phyloP scores from a whole-genome alignment of 768 basidiomycete genomes.

The Tylopilus sp. region DNA sequence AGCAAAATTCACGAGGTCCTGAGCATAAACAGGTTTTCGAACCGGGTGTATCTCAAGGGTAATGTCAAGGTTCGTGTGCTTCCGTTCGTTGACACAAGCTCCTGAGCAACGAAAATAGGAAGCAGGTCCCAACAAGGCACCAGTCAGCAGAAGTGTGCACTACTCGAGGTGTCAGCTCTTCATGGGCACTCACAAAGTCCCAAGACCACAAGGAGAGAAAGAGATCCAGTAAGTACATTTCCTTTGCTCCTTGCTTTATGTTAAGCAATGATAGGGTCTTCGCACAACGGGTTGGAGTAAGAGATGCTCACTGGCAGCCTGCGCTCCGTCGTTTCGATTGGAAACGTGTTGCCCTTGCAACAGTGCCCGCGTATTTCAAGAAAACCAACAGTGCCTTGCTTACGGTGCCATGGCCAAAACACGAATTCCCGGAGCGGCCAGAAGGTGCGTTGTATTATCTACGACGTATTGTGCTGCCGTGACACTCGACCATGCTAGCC shows the following conservation, averaged over 20 bases:
- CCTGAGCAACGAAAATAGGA: slow-evolving; percentile 16
- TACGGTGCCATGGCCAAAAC: slow-evolving; percentile 69
- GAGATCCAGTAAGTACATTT: slow-evolving; percentile 43
- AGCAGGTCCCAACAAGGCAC: slow-evolving; percentile 19
- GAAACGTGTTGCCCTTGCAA: slow-evolving; percentile 68
- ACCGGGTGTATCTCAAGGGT: slow-evolving; percentile 57
- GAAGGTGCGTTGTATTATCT: slow-evolving; percentile 17
- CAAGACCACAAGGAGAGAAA: slow-evolving; percentile 30
- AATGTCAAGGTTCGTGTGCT: slow-evolving; percentile 29
- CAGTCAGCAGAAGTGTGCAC: slow-evolving; percentile 44
- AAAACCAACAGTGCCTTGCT: slow-evolving; percentile 34
- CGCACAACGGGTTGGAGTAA: slow-evolving; percentile 65
- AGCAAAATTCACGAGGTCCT: slow-evolving; percentile 65
- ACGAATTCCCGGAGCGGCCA: slow-evolving; percentile 37
- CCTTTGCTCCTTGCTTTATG: neutral
- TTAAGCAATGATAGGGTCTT: slow-evolving; percentile 56
- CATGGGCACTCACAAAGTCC: slow-evolving; percentile 53
- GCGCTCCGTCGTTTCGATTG: slow-evolving; percentile 59
- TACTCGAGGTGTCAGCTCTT: slow-evolving; percentile 82
- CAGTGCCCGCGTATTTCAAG: slow-evolving; percentile 51
- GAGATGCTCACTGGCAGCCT: slow-evolving; percentile 57
- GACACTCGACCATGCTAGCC: slow-evolving; percentile 20
- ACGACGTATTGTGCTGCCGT: neutral
- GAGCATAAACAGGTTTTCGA: slow-evolving; percentile 70
- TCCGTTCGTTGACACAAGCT: neutral